A percentile compares a stretch with the other conserved stretches of the same genome.
phyloP scores from a whole-genome alignment of 805 yeast genomes.

The Yarrowia osloensis region DNA sequence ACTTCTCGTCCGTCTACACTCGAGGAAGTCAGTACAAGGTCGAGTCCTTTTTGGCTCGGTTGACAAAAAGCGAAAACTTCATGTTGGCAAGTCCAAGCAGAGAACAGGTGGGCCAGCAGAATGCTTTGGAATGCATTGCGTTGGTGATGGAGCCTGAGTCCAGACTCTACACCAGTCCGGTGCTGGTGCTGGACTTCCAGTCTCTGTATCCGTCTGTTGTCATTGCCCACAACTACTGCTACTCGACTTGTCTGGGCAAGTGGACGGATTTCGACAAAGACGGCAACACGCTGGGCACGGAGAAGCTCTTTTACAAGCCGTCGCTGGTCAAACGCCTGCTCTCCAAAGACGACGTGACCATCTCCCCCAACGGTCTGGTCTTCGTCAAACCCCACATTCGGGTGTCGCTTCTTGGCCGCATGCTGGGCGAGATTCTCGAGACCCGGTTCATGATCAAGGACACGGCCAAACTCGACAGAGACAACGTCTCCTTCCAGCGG shows the following conservation, averaged over 20 bases:
- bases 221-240: conserved; percentile 83
- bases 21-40: conserved; percentile 95
- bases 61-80: conserved; percentile 75
- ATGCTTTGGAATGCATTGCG: conserved; percentile 84
- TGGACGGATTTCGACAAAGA: conserved; percentile 40
- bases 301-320: conserved; percentile 52
- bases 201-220: conserved; percentile 90
- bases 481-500: conserved; percentile 43
- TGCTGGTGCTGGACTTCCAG: conserved; percentile 89
- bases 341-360: conserved; percentile 52
- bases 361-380: conserved; percentile 87
- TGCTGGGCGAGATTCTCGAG: conserved; percentile 81
- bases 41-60: conserved; percentile 75
- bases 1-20: conserved; percentile 80
- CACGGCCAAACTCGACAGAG: conserved; percentile 58
- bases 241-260: conserved; percentile 48
- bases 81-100: conserved; percentile 77
- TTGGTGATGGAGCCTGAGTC: conserved; percentile 91
- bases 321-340: conserved; percentile 57
- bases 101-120: conserved; percentile 77
- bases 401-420: conserved; percentile 72
- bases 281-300: conserved; percentile 44
- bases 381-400: conserved; percentile 69
- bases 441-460: conserved; percentile 76
- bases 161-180: conserved; percentile 81